A percentile compares a stretch with the other conserved stretches of the same genome.
Evolutionary conservation across 2,329 filamentous ascomycete species (phyloP).

Genomic region (Hymenoscyphus albidus): DNA sequence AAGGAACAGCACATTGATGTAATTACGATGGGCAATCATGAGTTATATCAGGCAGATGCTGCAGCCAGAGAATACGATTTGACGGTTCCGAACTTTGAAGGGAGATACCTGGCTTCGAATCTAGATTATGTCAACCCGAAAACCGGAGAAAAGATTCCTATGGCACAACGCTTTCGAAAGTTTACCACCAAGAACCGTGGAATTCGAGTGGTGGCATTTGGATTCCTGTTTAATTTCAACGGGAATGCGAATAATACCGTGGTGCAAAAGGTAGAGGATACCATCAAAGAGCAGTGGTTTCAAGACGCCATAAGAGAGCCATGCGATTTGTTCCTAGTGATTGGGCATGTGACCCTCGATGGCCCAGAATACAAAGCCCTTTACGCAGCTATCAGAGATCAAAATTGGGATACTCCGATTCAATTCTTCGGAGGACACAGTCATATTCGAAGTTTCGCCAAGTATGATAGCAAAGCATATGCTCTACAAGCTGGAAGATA

Average conservation of each 20-base stretch:
- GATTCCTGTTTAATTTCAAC: slow-evolving; percentile 92
- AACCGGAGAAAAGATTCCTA: slow-evolving; percentile 66
- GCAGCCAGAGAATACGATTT: slow-evolving; percentile 72
- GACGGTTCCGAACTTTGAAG: slow-evolving; percentile 78
- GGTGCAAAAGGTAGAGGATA: slow-evolving; percentile 74
- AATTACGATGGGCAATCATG: slow-evolving; percentile 87
- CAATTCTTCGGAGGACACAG: slow-evolving; percentile 89
- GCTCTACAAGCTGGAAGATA: slow-evolving; percentile 86
- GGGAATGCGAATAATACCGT: slow-evolving; percentile 88
- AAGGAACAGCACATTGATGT: slow-evolving; percentile 79
- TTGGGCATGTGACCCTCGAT: slow-evolving; percentile 78
- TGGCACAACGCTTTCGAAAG: slow-evolving; percentile 79
- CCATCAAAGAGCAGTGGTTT: slow-evolving; percentile 85
- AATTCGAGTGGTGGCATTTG: slow-evolving; percentile 80
- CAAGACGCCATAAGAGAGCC: slow-evolving; percentile 79
- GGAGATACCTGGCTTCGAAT: slow-evolving; percentile 85
- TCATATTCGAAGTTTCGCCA: slow-evolving; percentile 80
- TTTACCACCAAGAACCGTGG: slow-evolving; percentile 90
- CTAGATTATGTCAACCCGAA: slow-evolving; percentile 78
- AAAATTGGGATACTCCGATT: slow-evolving; percentile 78
- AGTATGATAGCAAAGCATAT: slow-evolving; percentile 73
- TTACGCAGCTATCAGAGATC: slow-evolving; percentile 71
- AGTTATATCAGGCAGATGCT: slow-evolving; percentile 79
- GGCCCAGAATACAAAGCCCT: slow-evolving; percentile 76
- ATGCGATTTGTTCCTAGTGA: slow-evolving; percentile 80